A percentile compares a stretch with the other conserved stretches of the same genome.
Conservation (phyloP, 768 basidiomycete genomes). For the Panaeolus papilionaceus region DNA sequence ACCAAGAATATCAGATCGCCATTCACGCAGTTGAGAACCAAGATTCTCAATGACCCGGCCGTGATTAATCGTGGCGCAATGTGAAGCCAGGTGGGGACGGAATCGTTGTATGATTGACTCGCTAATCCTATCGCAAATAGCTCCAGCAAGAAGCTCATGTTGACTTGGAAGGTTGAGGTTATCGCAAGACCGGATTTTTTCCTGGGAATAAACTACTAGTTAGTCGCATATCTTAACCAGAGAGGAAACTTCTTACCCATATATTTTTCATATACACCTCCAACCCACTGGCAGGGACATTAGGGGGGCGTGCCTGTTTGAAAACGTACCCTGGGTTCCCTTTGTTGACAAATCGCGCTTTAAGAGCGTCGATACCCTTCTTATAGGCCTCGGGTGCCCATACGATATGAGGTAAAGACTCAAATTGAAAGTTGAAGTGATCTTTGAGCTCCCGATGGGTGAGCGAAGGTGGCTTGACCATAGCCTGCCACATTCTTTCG, state of each 20-base stretch:
- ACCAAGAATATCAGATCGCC: conserved; percentile 8
- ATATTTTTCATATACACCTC: background rate
- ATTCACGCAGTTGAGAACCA: background rate
- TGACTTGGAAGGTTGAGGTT: conserved; percentile 20
- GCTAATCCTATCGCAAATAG: conserved; percentile 18
- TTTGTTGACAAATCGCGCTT: background rate
- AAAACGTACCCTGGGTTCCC: background rate
- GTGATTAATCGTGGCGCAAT: background rate
- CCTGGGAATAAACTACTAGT: background rate
- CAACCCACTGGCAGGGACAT: background rate
- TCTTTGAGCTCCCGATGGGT: background rate
- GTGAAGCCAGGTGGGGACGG: background rate
- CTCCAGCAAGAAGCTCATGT: conserved; percentile 19
- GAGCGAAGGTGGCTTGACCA: background rate
- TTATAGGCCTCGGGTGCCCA: conserved; percentile 7
- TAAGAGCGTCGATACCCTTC: background rate
- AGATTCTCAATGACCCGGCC: background rate
- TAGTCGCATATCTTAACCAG: no score
- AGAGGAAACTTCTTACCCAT: background rate
- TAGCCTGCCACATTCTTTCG: conserved; percentile 3
- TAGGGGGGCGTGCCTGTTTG: background rate
- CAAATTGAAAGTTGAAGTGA: conserved; percentile 13
- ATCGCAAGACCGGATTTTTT: conserved; percentile 8
- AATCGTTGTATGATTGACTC: conserved; percentile 2
- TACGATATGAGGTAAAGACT: conserved; percentile 6